Evolutionary conservation across 441 rosid species (phyloP), one percentile per base, ranked within the genome.

Genomic region (Breynia disticha): DNA sequence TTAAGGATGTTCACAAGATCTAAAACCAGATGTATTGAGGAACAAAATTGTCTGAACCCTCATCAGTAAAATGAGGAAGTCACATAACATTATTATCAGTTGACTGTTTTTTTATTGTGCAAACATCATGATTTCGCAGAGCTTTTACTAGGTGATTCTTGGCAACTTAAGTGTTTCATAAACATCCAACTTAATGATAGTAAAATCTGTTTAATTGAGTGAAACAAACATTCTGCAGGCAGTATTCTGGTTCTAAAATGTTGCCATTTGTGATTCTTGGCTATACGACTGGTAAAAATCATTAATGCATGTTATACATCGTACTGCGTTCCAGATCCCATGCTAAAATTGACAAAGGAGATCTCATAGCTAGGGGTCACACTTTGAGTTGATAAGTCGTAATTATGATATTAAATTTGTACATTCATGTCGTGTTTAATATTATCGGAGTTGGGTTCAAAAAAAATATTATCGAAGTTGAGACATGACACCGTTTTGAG

Each of bases 41-140:
- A 68, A 53, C 52, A 52, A 18, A 14, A 56, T 61, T 64, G 56
- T 51, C n/a, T 42, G 11, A 46, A 56, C 64, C 59, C 2, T 46
- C 48, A n/a, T 22, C 39, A 55, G 48, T 62, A 56, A 56, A 61
- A 59, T 57, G 67, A 65, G 69, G 59, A 55, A 19, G 41, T 47
- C 56, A 19, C 15, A 38, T 22, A 18, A 59, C 53, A 47, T 32
- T 44, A 55, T 66, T 52, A 46, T 61, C 62, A 57, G 52, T 55
- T 18, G 37, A 41, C 42, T 51, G 57, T 48, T 1, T 63, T 60
- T 52, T 49, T 56, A 50, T 46, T 56, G 54, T 21, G 57, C 61
- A 63, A n/a, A 66, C 69, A 52, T 58, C 66, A 65, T 45, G 48
- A 57, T 72, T 72, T 62, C 53, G 62, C 63, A 16, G 48, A 70